Conservation (phyloP, 148 eudicot species). For the Camellia lanceoleosa region DNA sequence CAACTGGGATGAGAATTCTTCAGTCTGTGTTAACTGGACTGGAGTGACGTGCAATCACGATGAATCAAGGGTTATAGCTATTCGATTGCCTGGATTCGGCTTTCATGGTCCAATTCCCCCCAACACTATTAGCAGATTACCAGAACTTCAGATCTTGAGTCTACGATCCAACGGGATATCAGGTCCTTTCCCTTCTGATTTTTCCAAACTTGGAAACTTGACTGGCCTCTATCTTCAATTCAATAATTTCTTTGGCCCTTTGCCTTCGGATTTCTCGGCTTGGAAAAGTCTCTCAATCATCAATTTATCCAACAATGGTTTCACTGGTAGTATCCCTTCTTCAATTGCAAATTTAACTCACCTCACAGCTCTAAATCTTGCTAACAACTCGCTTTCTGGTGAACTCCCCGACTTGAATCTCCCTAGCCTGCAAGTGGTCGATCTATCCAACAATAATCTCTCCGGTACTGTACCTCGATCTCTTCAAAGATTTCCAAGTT, state of each 20-base stretch:
- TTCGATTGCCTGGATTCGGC: conserved; percentile 39
- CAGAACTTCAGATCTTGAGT: conserved; percentile 50
- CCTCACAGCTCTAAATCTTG: conserved; percentile 48
- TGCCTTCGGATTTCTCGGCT: conserved; percentile 53
- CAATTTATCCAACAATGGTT: conserved; percentile 53
- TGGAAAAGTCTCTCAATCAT: conserved; percentile 51
- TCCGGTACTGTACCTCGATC: conserved; percentile 61
- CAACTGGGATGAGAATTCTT: conserved; percentile 33
- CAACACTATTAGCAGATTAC: conserved; percentile 42
- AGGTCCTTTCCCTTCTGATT: conserved; percentile 63
- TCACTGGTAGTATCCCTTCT: conserved; percentile 58
- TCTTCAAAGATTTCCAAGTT: conserved; percentile 49
- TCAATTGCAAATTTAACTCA: conserved; percentile 53
- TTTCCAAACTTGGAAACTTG: conserved; percentile 44
- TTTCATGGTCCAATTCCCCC: conserved; percentile 33
- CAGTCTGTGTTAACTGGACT: conserved; percentile 44
- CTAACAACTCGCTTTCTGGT: conserved; percentile 63
- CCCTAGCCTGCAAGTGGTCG: conserved; percentile 41
- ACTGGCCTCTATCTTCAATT: conserved; percentile 48
- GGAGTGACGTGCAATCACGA: conserved; percentile 47
- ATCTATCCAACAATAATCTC: conserved; percentile 62
- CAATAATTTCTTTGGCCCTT: conserved; percentile 49
- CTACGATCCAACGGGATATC: conserved; percentile 48
- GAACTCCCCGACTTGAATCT: conserved; percentile 46
- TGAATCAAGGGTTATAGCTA: conserved; percentile 30